Evolutionary conservation across 2,329 filamentous ascomycete species (phyloP).

Genomic region (Diaporthe sp.): DNA sequence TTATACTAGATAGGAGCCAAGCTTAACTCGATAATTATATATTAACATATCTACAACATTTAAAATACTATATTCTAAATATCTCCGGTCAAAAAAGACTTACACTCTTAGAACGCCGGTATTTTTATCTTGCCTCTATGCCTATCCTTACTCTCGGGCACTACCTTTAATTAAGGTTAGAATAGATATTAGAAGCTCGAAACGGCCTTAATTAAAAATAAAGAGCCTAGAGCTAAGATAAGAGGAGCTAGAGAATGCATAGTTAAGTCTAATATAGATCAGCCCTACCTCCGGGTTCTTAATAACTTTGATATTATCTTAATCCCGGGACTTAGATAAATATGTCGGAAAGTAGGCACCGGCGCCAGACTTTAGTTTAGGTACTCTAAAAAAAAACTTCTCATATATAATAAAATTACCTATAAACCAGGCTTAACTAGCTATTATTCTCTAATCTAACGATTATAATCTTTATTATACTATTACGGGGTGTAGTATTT

Average conservation of each 20-base stretch:
- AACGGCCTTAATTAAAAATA: not conserved
- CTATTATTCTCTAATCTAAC: not conserved
- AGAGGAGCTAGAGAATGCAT: not conserved
- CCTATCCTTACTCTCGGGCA: not conserved
- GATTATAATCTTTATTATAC: not conserved
- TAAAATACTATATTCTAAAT: no score
- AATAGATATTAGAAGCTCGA: not conserved
- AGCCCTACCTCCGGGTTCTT: not conserved
- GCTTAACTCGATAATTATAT: no score
- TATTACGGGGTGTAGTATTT: no score
- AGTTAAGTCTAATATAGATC: not conserved
- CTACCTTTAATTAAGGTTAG: not conserved
- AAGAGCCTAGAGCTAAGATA: not conserved
- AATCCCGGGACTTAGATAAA: not conserved
- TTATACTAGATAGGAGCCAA: no score
- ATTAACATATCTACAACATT: no score
- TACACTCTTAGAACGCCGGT: no score
- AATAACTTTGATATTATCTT: not conserved
- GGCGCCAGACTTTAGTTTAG: not conserved
- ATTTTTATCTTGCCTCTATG: no score
- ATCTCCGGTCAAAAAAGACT: no score
- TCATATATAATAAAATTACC: not conserved
- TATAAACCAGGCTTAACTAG: not conserved
- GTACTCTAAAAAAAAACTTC: not conserved
- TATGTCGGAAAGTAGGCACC: no score